Evolutionary conservation across 768 basidiomycete species (phyloP).

Genomic region (Kwoniella heveanensis): DNA sequence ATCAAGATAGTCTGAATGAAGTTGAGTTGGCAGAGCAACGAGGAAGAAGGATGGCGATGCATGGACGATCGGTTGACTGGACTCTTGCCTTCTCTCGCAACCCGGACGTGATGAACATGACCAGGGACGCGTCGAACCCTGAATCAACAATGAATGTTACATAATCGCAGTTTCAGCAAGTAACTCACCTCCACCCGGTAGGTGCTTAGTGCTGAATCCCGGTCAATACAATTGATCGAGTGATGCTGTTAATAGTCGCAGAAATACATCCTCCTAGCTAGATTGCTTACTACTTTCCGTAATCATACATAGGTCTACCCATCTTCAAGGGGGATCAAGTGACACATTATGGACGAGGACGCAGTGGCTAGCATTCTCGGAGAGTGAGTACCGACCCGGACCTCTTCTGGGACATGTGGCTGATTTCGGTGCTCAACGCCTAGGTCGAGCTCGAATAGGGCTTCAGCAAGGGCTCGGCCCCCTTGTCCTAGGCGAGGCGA

Average conservation of each 20-base stretch:
- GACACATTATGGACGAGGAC: conserved; percentile 20
- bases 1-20: neutral
- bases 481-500: conserved; percentile 29
- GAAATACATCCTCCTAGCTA: too few relatives aligned
- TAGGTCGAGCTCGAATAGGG: conserved; percentile 12
- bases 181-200: neutral
- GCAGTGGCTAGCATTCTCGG: conserved; percentile 25
- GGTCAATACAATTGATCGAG: neutral
- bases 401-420: too few relatives aligned
- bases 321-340: too few relatives aligned
- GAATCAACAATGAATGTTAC: neutral
- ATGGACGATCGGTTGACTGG: conserved; percentile 2
- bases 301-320: too few relatives aligned
- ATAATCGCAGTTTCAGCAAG: too few relatives aligned
- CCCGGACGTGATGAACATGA: neutral
- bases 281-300: too few relatives aligned
- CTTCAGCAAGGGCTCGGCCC: conserved; percentile 2
- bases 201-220: neutral
- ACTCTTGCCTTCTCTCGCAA: neutral
- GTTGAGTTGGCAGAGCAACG: neutral
- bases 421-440: neutral
- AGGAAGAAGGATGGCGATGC: neutral
- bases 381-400: conserved; percentile 28
- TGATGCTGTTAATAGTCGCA: neutral
- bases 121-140: neutral